A percentile compares a stretch with the other conserved stretches of the same genome.
Evolutionary conservation across 305 asterid species (phyloP).

Genomic region (Fraxinus velutina): DNA sequence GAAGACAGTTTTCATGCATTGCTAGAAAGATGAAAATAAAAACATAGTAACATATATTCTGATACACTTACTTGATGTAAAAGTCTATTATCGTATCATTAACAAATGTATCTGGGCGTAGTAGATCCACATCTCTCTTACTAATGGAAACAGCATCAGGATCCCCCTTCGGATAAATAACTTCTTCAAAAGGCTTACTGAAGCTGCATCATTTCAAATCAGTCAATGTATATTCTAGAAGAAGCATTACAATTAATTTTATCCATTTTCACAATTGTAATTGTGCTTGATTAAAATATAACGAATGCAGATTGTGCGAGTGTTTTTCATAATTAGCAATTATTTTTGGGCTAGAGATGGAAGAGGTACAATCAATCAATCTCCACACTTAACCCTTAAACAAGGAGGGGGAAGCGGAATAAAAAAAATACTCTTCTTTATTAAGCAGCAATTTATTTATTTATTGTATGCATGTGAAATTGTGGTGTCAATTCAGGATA

Average conservation of each 20-base stretch:
- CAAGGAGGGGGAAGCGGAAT: not conserved
- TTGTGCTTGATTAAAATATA: not conserved
- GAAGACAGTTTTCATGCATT: not conserved
- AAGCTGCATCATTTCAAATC: slow-evolving; percentile 50
- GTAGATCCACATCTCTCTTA: slow-evolving; percentile 80
- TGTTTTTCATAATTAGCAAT: not conserved
- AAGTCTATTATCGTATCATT: slow-evolving; percentile 94
- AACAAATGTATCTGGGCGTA: slow-evolving; percentile 84
- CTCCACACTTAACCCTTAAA: not conserved
- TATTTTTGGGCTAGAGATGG: not conserved
- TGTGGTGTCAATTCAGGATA: not conserved
- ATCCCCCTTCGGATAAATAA: slow-evolving; percentile 87
- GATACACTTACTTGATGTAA: slow-evolving; percentile 72
- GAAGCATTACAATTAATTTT: not conserved
- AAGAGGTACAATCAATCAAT: not conserved
- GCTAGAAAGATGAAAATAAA: not conserved
- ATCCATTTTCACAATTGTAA: not conserved
- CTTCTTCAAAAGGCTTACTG: slow-evolving; percentile 66
- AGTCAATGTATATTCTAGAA: not conserved
- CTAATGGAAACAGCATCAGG: slow-evolving; percentile 85
- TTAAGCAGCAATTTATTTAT: not conserved
- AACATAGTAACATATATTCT: slow-evolving; percentile 15
- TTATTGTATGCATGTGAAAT: not conserved
- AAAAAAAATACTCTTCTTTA: not conserved
- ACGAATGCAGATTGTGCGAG: not conserved